Evolutionary conservation across 352 stramenopile species (phyloP), one percentile per base, ranked within the genome.

Genomic region (Globisporangium abappressorium): DNA sequence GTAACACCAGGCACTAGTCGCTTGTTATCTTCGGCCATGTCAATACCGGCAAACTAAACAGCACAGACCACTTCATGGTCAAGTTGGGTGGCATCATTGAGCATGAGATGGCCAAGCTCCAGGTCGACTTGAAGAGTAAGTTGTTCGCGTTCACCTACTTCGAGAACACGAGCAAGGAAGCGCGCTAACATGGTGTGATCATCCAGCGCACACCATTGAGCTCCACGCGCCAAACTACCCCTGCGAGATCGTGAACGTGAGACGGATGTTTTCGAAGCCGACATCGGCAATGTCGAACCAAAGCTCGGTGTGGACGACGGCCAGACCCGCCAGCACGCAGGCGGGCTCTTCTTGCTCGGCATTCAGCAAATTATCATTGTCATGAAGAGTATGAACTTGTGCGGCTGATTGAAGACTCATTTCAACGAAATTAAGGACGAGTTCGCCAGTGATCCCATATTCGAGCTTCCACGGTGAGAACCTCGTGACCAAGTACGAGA

Each of bases 331-430:
- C 97, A 99, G 79, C 94, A 99, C 82, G 95, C 96, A 46, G 80
- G 99, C 38, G 79, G 99, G 3, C 95, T 95, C 5, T 99, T 98
- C 78, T 98, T 96, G 20, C 84, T 99, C 26, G 97, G 98, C 69
- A 95, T 99, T 64, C 97, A 98, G 77, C 97, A 99, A 84, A 98
- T 99, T 81, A 95, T 93, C 70, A 82, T 93, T 62, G 86, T 79
- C 60, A 82, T 94, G 75, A 94, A 91, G 79, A 94, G 92, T 78
- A 91, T 92, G 86, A 84, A 94, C 78, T 78, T 81, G 65, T 91
- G 81, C 76, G 68, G 77, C 67, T 92, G 81, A 78, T 77, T 65
- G 55, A 75, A 92, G 71, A 72, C 75, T 1, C 82, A 82, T 80
- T 94, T 89, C 81, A 85, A 89, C 57, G 86, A 92, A 64, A 91